These are phyloP conservation scores for Primulina huaijiensis DNA, from an alignment of 257 asterid species.

Conservation along the genomic window DNA sequence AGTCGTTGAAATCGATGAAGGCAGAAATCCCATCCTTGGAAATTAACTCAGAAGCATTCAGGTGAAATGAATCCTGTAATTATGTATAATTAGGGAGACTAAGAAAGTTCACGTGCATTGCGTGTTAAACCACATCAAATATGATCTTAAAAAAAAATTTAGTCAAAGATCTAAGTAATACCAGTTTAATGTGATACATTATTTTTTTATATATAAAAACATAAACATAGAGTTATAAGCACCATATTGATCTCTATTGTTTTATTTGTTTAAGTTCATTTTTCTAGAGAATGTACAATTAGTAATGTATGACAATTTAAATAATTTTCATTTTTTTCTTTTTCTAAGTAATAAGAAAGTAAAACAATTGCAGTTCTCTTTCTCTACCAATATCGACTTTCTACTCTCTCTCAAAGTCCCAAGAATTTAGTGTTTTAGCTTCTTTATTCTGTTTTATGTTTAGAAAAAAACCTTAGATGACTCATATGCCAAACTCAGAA, in stretches of 20 bases:
- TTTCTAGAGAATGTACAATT: neutral
- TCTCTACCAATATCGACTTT: too few species aligned
- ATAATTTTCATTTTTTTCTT: neutral
- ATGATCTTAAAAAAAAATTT: too few species aligned
- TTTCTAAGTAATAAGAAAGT: neutral
- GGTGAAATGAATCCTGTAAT: constrained; percentile 3
- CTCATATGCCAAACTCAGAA: too few species aligned
- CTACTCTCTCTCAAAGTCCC: too few species aligned
- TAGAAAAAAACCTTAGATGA: too few species aligned
- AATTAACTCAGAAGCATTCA: constrained; percentile 35
- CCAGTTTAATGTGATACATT: neutral
- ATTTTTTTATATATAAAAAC: too few species aligned
- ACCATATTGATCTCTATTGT: neutral
- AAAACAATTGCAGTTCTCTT: too few species aligned
- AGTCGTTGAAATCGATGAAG: constrained; percentile 76
- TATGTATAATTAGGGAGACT: neutral
- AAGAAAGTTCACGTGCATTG: neutral
- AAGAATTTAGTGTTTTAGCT: too few species aligned
- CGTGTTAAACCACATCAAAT: neutral
- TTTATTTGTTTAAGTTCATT: neutral
- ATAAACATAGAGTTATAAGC: neutral
- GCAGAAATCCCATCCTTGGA: constrained; percentile 86
- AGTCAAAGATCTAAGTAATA: neutral
- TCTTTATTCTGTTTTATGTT: too few species aligned
- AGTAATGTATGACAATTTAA: neutral